phyloP scores from a whole-genome alignment of 1,139 yeast species.

The Blastobotrys illinoisensis region DNA sequence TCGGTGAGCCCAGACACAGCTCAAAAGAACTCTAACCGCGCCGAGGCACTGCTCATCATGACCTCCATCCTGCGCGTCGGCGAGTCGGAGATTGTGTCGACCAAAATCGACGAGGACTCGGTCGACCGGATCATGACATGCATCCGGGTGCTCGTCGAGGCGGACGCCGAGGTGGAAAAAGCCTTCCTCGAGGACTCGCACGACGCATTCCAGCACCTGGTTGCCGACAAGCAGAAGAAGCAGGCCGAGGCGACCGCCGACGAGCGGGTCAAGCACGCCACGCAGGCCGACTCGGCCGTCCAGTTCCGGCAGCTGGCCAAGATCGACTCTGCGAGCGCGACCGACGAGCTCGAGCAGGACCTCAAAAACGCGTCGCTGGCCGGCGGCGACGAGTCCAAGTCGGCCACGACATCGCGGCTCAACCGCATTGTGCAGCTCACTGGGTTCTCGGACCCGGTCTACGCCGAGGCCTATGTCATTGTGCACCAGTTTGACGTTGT shows the following conservation, averaged over 20 bases:
- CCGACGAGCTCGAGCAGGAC: slow-evolving; percentile 28
- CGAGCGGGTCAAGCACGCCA: slow-evolving; percentile 60
- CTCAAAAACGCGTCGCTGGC: slow-evolving; percentile 40
- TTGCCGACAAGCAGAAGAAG: slow-evolving; percentile 46
- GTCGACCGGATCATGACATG: slow-evolving; percentile 85
- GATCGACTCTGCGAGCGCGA: slow-evolving; percentile 38
- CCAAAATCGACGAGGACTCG: slow-evolving; percentile 91
- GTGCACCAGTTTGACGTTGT: slow-evolving; percentile 96
- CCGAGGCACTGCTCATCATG: slow-evolving; percentile 90
- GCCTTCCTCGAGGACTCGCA: slow-evolving; percentile 87
- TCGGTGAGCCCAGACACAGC: slow-evolving; percentile 47
- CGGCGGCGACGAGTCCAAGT: slow-evolving; percentile 43
- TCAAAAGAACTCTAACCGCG: slow-evolving; percentile 76
- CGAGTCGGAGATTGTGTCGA: slow-evolving; percentile 66
- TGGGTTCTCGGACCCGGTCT: slow-evolving; percentile 96
- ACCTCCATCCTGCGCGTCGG: slow-evolving; percentile 90
- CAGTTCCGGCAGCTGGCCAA: slow-evolving; percentile 76
- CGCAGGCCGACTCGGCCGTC: slow-evolving; percentile 78
- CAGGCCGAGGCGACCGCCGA: slow-evolving; percentile 56
- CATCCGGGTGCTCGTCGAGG: slow-evolving; percentile 67
- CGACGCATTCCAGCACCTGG: slow-evolving; percentile 69
- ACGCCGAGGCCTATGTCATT: slow-evolving; percentile 93
- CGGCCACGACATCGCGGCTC: slow-evolving; percentile 68
- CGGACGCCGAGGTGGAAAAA: slow-evolving; percentile 47
- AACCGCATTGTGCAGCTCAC: slow-evolving; percentile 88